Conservation (phyloP, 345 rosid species). For the Melastoma malabathricum region DNA sequence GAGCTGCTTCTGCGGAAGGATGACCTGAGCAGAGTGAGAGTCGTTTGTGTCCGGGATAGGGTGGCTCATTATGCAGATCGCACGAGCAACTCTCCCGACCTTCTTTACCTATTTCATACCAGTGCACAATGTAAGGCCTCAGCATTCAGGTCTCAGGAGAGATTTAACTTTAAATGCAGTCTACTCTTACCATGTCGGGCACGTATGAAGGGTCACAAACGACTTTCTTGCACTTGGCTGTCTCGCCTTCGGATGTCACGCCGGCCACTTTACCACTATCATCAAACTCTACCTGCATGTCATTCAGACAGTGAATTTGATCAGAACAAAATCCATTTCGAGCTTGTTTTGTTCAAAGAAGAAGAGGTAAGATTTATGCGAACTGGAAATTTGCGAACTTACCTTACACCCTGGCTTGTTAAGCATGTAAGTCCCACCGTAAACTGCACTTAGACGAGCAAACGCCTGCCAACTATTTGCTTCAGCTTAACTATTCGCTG, state of each 20-base stretch:
- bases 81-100: constrained; percentile 87
- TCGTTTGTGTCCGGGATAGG: constrained; percentile 73
- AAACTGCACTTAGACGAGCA: constrained; percentile 90
- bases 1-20: constrained; percentile 88
- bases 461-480: constrained; percentile 39
- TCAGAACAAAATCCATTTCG: no score
- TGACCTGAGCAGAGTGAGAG: constrained; percentile 85
- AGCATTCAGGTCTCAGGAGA: no score
- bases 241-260: constrained; percentile 80
- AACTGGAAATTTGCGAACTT: constrained; percentile 1
- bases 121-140: no score
- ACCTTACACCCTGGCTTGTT: constrained; percentile 94
- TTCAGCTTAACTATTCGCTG: no score
- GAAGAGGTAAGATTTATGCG: no score
- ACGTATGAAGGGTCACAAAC: constrained; percentile 86
- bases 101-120: constrained; percentile 47
- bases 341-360: no score
- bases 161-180: background rate
- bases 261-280: constrained; percentile 56
- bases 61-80: constrained; percentile 90
- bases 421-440: constrained; percentile 96
- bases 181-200: constrained; percentile 51
- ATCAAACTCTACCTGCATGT: constrained; percentile 60
- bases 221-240: constrained; percentile 90
- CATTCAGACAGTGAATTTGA: no score